Base-by-base conservation (phyloP, 1,139 yeast species). In the Arxiozyma slooffiae region DNA sequence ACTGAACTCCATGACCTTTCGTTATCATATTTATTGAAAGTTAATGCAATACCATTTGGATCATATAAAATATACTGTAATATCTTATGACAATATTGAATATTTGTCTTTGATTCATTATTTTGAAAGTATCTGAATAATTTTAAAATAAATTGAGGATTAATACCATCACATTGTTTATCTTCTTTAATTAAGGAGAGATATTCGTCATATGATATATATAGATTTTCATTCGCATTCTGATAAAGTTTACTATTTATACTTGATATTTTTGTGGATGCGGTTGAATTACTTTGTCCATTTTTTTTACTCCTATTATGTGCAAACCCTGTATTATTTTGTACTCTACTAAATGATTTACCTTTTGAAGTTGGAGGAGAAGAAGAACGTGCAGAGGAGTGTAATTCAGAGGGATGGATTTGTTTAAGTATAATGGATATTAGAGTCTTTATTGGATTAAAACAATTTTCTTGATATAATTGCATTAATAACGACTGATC, bases 281-380 rank as follows among this genome's bases (percentile, higher is more conserved):
- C 11, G 11, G 39, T 17, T 21, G 38, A 23, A 23, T 20, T 7
- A 6, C 18, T 18, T 11, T 16, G 8, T 7, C 4, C 36, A 18
- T 11, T 14, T 5, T 34, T 11, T 34, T 42, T 20, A 20, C 7
- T 21, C 14, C n/a, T 46, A 4, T 20, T 14, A 23, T 46, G 48
- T 18, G 48, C 48, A 46, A 46, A 46, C 11, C 48, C 38, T 38
- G 38, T 46, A 34, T 41, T 41, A 22, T 26, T 23, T 30, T 46
- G 48, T 4, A 46, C 48, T 30, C 44, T 46, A 30, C 44, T 17
- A 17, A 42, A 42, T 6, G 6, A 14, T n/a, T 30, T 30, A 14
- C 36, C 36, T 7, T 6, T 30, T 30, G 6, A 11, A 30, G 36
- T 30, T 14, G n/a, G 3, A 14, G 2, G 11, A n/a, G 36, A 30